A percentile compares a stretch with the other conserved stretches of the same genome.
phyloP scores from a whole-genome alignment of 192 early-diverging fungal genomes.

The Backusella morwellensis region DNA sequence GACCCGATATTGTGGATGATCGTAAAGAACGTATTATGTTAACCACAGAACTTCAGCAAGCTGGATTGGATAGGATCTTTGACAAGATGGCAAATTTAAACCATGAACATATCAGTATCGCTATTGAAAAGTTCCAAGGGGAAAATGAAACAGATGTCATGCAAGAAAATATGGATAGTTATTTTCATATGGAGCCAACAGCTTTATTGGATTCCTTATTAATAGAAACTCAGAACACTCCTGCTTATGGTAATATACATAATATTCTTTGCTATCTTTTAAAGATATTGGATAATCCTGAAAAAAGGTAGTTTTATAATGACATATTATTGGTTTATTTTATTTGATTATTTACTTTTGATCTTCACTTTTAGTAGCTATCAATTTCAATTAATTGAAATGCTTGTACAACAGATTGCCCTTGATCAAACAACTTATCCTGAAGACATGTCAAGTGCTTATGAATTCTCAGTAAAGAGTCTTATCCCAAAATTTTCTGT shows the following conservation, averaged over 20 bases:
- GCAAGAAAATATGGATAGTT: conserved; percentile 40
- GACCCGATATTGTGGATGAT: conserved; percentile 59
- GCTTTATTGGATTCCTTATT: conserved; percentile 67
- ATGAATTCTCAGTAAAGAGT: conserved; percentile 5
- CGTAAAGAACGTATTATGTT: conserved; percentile 65
- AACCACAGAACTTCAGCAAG: conserved; percentile 63
- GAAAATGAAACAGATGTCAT: conserved; percentile 23
- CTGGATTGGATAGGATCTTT: conserved; percentile 43
- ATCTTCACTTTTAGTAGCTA: not conserved
- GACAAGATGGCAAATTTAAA: conserved; percentile 20
- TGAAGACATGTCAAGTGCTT: not conserved
- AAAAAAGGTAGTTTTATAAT: conserved; percentile 19
- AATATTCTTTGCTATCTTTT: conserved; percentile 71
- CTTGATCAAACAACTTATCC: conserved; percentile 11
- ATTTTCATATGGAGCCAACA: conserved; percentile 45
- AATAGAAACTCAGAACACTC: conserved; percentile 60
- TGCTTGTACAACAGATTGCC: conserved; percentile 9
- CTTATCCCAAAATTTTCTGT: conserved; percentile 10
- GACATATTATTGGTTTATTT: not conserved
- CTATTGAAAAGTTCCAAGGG: conserved; percentile 27
- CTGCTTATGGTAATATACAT: conserved; percentile 62
- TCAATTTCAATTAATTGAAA: conserved; percentile 14
- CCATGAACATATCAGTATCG: conserved; percentile 26
- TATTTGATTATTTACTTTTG: not conserved
- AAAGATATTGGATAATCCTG: conserved; percentile 45